These are phyloP conservation scores for Penicillium nucicola DNA, from an alignment of 495 filamentous ascomycete species.

Conservation along the genomic window DNA sequence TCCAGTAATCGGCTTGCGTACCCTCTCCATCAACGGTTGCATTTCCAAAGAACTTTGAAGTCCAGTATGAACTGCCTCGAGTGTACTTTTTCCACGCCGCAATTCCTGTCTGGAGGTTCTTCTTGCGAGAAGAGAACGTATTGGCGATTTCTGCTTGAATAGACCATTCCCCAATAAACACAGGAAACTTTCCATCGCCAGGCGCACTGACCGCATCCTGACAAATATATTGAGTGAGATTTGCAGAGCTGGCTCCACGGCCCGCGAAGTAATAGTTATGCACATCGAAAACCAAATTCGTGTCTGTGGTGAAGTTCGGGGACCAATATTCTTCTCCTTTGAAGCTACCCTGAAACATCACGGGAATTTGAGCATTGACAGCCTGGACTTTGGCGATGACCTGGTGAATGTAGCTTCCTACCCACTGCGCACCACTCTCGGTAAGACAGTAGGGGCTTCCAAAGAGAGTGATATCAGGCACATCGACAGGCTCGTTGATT, in stretches of 20 bases:
- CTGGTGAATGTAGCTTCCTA: conserved; percentile 25
- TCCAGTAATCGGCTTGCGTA: conserved; percentile 25
- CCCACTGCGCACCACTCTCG: conserved; percentile 22
- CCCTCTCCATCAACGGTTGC: conserved; percentile 20
- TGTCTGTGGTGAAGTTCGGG: conserved; percentile 8
- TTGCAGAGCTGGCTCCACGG: conserved; percentile 18
- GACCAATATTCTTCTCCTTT: conserved; percentile 24
- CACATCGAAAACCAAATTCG: conserved; percentile 31
- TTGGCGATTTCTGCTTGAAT: conserved; percentile 22
- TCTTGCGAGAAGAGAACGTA: conserved; percentile 15
- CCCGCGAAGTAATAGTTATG: conserved; percentile 31
- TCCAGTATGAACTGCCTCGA: conserved; percentile 26
- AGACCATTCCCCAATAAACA: conserved; percentile 30
- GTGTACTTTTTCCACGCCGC: conserved; percentile 16
- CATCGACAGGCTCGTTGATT: conserved; percentile 31
- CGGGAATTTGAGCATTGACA: conserved; percentile 19
- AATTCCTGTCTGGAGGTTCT: conserved; percentile 22
- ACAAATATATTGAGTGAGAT: conserved; percentile 17
- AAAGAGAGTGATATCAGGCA: conserved; percentile 21
- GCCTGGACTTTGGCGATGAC: conserved; percentile 17
- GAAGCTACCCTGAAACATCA: conserved; percentile 32
- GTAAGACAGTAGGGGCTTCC: conserved; percentile 27
- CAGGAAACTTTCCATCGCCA: conserved; percentile 29
- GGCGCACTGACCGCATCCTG: conserved; percentile 15
- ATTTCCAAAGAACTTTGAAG: conserved; percentile 23